phyloP scores from a whole-genome alignment of 2,329 filamentous ascomycete genomes.

The Aspergillus sp. region DNA sequence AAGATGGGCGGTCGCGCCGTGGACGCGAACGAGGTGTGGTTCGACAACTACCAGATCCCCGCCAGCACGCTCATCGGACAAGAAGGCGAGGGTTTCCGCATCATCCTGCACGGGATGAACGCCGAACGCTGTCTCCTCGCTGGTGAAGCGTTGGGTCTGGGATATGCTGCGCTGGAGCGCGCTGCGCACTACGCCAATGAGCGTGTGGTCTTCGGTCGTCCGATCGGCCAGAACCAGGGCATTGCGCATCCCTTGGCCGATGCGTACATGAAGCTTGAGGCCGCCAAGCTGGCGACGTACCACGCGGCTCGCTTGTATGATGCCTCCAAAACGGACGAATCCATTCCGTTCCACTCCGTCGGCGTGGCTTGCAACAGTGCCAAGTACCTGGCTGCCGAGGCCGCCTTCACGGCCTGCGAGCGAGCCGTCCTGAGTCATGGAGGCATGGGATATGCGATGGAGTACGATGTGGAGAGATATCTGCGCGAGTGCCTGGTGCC shows the following conservation, averaged over 20 bases:
- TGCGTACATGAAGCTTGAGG: constrained; percentile 62
- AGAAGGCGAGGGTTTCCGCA: constrained; percentile 75
- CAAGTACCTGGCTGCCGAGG: constrained; percentile 65
- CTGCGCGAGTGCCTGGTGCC: constrained; percentile 60
- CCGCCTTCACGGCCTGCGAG: constrained; percentile 61
- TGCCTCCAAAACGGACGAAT: constrained; percentile 49
- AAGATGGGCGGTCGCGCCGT: constrained; percentile 85
- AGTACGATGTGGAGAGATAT: constrained; percentile 63
- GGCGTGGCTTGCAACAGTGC: constrained; percentile 68
- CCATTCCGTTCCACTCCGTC: constrained; percentile 55
- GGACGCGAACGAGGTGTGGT: constrained; percentile 85
- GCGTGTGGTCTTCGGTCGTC: constrained; percentile 58
- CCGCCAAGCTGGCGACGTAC: constrained; percentile 61
- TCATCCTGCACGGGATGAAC: constrained; percentile 78
- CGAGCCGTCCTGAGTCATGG: constrained; percentile 57
- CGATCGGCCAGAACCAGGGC: constrained; percentile 61
- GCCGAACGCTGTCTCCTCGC: constrained; percentile 73
- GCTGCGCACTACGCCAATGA: constrained; percentile 66
- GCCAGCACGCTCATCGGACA: constrained; percentile 65
- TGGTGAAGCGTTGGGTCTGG: constrained; percentile 76
- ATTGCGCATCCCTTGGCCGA: constrained; percentile 59
- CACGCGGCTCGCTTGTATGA: constrained; percentile 61
- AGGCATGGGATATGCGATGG: constrained; percentile 63
- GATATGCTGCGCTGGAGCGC: constrained; percentile 66
- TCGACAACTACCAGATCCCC: constrained; percentile 72